Conservation (phyloP, 495 filamentous ascomycete species). For the Annulohypoxylon maeteangense region DNA sequence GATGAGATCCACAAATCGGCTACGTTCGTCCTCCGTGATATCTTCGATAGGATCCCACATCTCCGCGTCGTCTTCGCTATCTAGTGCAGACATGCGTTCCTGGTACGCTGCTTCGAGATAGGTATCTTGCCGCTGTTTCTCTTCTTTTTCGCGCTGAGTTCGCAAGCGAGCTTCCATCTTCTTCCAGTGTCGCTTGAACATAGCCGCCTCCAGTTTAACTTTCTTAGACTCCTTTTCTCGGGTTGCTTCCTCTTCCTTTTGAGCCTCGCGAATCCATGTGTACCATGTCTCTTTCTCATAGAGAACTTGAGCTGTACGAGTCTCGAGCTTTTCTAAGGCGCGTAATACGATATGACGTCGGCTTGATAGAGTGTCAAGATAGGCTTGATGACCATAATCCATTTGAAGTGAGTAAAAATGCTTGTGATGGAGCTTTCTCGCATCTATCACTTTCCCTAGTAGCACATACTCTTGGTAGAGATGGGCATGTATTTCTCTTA, state of each 20-base stretch:
- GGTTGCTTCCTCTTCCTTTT: slow-evolving; percentile 57
- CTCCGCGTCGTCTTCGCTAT: slow-evolving; percentile 46
- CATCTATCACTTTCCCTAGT: slow-evolving; percentile 61
- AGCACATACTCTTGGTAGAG: slow-evolving; percentile 57
- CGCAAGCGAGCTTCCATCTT: slow-evolving; percentile 52
- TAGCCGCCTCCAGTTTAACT: slow-evolving; percentile 59
- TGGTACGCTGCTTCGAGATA: slow-evolving; percentile 59
- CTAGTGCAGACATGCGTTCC: slow-evolving; percentile 52
- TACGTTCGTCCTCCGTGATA: slow-evolving; percentile 58
- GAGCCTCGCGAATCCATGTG: slow-evolving; percentile 57
- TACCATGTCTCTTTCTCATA: slow-evolving; percentile 63
- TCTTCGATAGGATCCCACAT: slow-evolving; percentile 67
- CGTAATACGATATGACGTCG: slow-evolving; percentile 52
- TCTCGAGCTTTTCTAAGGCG: slow-evolving; percentile 60
- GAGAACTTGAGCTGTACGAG: slow-evolving; percentile 56
- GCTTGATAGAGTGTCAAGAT: slow-evolving; percentile 58
- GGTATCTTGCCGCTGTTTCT: slow-evolving; percentile 55
- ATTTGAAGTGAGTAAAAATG: slow-evolving; percentile 61
- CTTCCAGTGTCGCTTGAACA: slow-evolving; percentile 61
- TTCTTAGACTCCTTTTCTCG: slow-evolving; percentile 65
- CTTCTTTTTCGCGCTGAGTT: slow-evolving; percentile 53
- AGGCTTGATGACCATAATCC: slow-evolving; percentile 58
- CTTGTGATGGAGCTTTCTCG: slow-evolving; percentile 63
- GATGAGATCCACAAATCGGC: slow-evolving; percentile 55
- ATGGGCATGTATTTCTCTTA: slow-evolving; percentile 57